A percentile compares a stretch with the other conserved stretches of the same genome.
Conservation (phyloP, 306 rosid species). For the Quercus glauca region DNA sequence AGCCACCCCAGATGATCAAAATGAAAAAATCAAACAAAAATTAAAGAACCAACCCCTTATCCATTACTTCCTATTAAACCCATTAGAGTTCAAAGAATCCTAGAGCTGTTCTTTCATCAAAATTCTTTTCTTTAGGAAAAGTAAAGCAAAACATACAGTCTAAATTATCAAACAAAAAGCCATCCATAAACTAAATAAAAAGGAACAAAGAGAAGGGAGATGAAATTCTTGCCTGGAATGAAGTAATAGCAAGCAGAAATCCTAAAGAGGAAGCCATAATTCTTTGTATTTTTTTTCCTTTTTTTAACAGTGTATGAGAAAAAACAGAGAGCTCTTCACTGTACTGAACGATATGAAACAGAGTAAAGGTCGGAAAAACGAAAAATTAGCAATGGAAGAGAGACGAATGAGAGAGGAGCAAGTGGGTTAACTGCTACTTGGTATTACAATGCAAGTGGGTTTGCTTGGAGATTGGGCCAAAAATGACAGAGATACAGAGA, state of each 20-base stretch:
- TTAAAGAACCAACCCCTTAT: neutral
- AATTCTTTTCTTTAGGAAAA: neutral
- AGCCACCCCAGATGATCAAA: neutral
- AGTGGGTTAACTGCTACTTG: neutral
- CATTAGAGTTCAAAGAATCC: neutral
- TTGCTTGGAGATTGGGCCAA: neutral
- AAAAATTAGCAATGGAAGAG: neutral
- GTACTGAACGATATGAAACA: neutral
- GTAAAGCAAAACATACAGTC: neutral
- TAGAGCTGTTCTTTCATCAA: neutral
- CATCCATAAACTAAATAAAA: neutral
- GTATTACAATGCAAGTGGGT: neutral
- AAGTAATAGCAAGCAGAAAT: slow-evolving; percentile 25
- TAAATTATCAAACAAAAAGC: neutral
- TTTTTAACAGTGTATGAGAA: neutral
- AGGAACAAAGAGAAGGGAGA: neutral
- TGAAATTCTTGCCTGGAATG: slow-evolving; percentile 47
- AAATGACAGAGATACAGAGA: neutral
- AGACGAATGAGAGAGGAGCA: neutral
- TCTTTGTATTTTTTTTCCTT: neutral
- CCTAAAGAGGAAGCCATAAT: slow-evolving; percentile 32
- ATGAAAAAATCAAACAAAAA: neutral
- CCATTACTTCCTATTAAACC: neutral
- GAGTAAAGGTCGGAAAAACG: neutral
- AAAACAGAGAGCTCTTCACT: neutral